Base-by-base conservation (phyloP, 768 basidiomycete genomes). In the Guyanaporus albipodus region DNA sequence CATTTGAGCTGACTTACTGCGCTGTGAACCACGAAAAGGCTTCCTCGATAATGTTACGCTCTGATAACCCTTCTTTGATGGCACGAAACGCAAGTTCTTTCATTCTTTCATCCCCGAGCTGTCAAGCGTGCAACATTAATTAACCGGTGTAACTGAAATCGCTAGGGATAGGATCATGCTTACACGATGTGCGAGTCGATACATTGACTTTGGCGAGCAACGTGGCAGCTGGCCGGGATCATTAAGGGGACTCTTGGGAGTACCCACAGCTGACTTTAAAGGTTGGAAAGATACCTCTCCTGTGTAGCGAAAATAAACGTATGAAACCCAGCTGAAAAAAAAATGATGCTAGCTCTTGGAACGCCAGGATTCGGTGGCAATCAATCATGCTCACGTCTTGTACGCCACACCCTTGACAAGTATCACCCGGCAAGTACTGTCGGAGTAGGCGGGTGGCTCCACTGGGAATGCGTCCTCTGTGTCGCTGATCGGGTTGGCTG, bases 181-280 rank as follows among this genome's bases (percentile, higher is more conserved):
- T 42, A 68, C 67, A 18, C 24, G 53, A 15, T 12, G 31, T 19
- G 67, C 67, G 8, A 69, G 54, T 42, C 67, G 64, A 53, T 67
- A 70, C 69, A 70, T 69, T 9, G 67, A 69, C 56, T 70, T 69
- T 46, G 69, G 67, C 15, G 67, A 70, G 21, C 67, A 69, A 17
- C 38, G 1, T 5, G 56, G 52, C 18, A 47, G 35, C 0, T 21
- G 31, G 11, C 14, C 34, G 6, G n/a, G 17, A n/a, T 14, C 24
- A 8, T 31, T 33, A 3, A 12, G 18, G 5, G 12, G 43, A 12
- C 8, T 17, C 8, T 6, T 19, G 26, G 51, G 15, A 22, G 46
- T 6, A 15, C 19, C 33, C 11, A 14, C 44, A 5, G 49, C 42
- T 21, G 64, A 62, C 43, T 59, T 67, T 37, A 64, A 32, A 17